Evolutionary conservation across 176 grass and related monocot species (phyloP).

Genomic region (Aegilops umbellulata): DNA sequence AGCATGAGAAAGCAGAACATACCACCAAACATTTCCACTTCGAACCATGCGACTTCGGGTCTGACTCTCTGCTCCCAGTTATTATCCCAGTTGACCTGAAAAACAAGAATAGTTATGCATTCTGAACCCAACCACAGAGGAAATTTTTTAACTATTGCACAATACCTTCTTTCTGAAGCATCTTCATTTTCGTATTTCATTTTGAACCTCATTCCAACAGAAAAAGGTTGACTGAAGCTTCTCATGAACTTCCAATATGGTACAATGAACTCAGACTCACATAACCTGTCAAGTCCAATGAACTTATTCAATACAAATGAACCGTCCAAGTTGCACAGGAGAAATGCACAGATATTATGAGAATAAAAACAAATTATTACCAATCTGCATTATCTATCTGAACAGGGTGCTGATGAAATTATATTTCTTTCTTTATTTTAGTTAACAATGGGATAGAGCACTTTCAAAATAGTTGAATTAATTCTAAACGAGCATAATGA

Average conservation of each 20-base stretch:
- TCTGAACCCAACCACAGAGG: slow-evolving; percentile 10
- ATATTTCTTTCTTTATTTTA: neutral
- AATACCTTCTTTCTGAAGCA: slow-evolving; percentile 67
- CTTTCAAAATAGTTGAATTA: neutral
- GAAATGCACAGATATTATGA: slow-evolving; percentile 8
- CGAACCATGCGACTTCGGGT: slow-evolving; percentile 75
- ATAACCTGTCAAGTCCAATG: slow-evolving; percentile 50
- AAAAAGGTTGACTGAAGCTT: slow-evolving; percentile 63
- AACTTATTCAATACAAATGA: neutral
- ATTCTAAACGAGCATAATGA: neutral
- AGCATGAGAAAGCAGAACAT: slow-evolving; percentile 9
- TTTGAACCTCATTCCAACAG: slow-evolving; percentile 76
- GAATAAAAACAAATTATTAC: neutral
- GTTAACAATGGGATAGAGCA: neutral
- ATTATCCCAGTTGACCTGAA: slow-evolving; percentile 73
- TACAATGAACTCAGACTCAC: slow-evolving; percentile 73
- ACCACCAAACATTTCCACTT: slow-evolving; percentile 96
- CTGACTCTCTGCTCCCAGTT: slow-evolving; percentile 65
- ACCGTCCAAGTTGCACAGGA: neutral
- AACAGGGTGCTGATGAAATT: neutral
- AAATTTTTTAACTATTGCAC: neutral
- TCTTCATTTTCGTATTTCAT: slow-evolving; percentile 77
- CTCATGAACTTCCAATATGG: slow-evolving; percentile 81
- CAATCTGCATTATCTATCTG: neutral
- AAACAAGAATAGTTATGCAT: slow-evolving; percentile 6